A percentile compares a stretch with the other conserved stretches of the same genome.
These are phyloP conservation scores for Apiosordaria backusii DNA, from an alignment of 495 filamentous ascomycete species.

Conservation along the genomic window DNA sequence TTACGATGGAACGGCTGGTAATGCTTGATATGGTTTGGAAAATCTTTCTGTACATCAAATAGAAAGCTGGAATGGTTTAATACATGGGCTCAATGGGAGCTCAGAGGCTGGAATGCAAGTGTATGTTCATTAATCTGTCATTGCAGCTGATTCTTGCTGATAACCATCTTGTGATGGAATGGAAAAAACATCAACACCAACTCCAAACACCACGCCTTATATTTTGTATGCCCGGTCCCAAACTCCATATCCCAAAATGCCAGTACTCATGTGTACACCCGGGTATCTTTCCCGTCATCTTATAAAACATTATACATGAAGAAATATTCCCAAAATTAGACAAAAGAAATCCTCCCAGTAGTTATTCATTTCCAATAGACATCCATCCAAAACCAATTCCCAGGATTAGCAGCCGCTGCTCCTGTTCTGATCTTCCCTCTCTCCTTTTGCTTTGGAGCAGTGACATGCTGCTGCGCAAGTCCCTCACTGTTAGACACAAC, in stretches of 20 bases:
- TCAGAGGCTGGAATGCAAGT: too few relatives aligned
- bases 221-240: not conserved
- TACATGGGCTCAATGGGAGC: too few relatives aligned
- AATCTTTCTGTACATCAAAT: too few relatives aligned
- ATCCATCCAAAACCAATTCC: constrained; percentile 22
- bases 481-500: constrained; percentile 7
- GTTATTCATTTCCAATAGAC: constrained; percentile 18
- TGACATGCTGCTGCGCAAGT: constrained; percentile 8
- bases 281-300: not conserved
- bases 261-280: not conserved
- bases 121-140: too few relatives aligned
- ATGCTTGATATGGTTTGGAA: too few relatives aligned
- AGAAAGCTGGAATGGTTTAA: too few relatives aligned
- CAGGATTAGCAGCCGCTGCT: constrained; percentile 13
- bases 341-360: not conserved
- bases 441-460: constrained; percentile 3
- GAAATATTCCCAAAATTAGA: not conserved
- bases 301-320: not conserved
- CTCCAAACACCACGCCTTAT: not conserved
- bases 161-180: too few relatives aligned
- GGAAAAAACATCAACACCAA: not conserved
- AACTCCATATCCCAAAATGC: not conserved
- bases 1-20: too few relatives aligned
- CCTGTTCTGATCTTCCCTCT: not conserved
- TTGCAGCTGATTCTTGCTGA: too few relatives aligned